Evolutionary conservation across 2,329 filamentous ascomycete genomes (phyloP), one percentile per base, ranked within the genome.

Genomic region (Sporothrix globosa): DNA sequence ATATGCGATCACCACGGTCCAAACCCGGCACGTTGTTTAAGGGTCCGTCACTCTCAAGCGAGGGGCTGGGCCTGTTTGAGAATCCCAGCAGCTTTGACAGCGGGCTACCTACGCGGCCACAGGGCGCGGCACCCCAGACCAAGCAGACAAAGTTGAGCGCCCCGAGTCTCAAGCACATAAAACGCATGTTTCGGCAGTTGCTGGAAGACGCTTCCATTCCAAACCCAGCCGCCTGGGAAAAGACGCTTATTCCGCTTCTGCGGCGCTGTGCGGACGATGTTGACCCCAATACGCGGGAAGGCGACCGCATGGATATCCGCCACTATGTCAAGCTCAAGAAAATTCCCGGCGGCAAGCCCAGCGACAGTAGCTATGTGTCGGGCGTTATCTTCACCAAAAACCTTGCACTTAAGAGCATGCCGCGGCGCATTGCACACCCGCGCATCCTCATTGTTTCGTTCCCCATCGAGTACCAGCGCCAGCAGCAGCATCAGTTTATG

Each of bases 301-400:
- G 93, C 39, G 96, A 99, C 78, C 92, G 96, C 77, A 98, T 99
- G 85, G 96, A 99, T 78, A 96, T 99, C 72, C 88, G 96, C 3
- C 94, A 98, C 78, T 99, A 97, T 77, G 93, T 99, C 73, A 99
- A 99, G 78, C 82, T 99, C 41, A 99, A 99, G 79, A 97, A 96
- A 78, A 96, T 99, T 14, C 92, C 94, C 0, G 95, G 96, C 19
- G 95, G 94, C 19, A 91, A 87, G 73, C 94, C 95, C 21, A 90
- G 92, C 30, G 95, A 99, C 79, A 98, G 95, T 7, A 90, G 91
- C n/a, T 99, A 99, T 79, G 91, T 98, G 19, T 97, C 96, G 11
- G 96, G 96, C 0, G 90, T 99, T 10, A 94, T 99, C 1, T 99
- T 99, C 78, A 96, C 93, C 14, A 99, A 99, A 78, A 99, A 99